phyloP scores from a whole-genome alignment of 352 stramenopile species.

The Globisporangium echinulatum region DNA sequence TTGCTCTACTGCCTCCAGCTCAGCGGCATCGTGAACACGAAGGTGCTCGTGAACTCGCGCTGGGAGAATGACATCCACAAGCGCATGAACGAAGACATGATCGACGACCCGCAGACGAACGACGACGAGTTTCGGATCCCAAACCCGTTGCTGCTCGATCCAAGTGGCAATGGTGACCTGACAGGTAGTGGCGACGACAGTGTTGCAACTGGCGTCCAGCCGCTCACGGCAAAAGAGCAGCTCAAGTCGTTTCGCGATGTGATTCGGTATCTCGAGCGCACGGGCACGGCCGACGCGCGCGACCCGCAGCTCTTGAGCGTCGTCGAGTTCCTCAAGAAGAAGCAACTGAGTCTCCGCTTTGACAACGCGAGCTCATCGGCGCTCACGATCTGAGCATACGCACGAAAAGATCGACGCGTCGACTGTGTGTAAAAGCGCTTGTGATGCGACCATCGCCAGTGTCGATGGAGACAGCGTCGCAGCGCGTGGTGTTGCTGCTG shows the following conservation, averaged over 20 bases:
- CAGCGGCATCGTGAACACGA: constrained; percentile 80
- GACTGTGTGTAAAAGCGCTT: no score
- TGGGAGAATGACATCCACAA: constrained; percentile 89
- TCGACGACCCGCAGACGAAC: constrained; percentile 76
- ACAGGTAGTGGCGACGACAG: constrained; percentile 8
- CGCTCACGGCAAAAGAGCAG: constrained; percentile 66
- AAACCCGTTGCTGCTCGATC: constrained; percentile 33
- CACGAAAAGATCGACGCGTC: background rate
- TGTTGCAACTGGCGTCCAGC: constrained; percentile 28
- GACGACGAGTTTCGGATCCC: constrained; percentile 78
- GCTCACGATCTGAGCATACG: constrained; percentile 59
- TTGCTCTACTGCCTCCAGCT: constrained; percentile 83
- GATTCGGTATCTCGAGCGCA: constrained; percentile 81
- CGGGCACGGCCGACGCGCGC: constrained; percentile 48
- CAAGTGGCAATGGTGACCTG: background rate
- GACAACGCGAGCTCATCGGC: constrained; percentile 80
- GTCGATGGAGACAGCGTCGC: no score
- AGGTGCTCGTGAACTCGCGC: constrained; percentile 82
- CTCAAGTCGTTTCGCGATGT: constrained; percentile 83
- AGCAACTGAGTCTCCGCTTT: constrained; percentile 81
- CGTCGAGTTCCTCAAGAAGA: constrained; percentile 86
- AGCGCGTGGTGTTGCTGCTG: no score
- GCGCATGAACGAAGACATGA: constrained; percentile 84
- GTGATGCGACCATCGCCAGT: no score
- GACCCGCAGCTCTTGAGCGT: constrained; percentile 71